Conservation (phyloP, 305 asterid species). For the Caryopteris hybrid region DNA sequence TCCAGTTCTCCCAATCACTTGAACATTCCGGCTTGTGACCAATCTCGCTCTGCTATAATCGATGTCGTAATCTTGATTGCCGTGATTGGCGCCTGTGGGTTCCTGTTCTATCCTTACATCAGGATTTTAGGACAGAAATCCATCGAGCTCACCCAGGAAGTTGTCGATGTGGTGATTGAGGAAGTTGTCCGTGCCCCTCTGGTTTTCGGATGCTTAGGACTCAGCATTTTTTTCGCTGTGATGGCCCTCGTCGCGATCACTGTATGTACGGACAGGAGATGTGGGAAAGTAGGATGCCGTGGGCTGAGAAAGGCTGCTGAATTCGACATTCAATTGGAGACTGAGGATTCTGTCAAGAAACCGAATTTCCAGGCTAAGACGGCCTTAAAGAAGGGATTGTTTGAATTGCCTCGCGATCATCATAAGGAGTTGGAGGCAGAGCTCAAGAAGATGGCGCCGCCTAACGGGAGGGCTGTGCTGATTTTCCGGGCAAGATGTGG, state of each 20-base stretch:
- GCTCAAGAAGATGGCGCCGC: constrained; percentile 95
- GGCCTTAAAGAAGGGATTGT: constrained; percentile 56
- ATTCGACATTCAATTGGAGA: constrained; percentile 85
- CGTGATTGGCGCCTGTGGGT: constrained; percentile 67
- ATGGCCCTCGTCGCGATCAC: constrained; percentile 52
- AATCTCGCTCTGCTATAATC: constrained; percentile 59
- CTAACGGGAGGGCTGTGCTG: constrained; percentile 85
- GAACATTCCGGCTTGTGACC: constrained; percentile 54
- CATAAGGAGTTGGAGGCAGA: constrained; percentile 84
- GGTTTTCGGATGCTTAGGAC: constrained; percentile 78
- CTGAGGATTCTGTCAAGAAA: constrained; percentile 64
- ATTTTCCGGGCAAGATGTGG: constrained; percentile 89
- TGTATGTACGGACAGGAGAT: constrained; percentile 43
- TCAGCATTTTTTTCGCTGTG: constrained; percentile 51
- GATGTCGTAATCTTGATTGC: constrained; percentile 68
- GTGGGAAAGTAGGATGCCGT: constrained; percentile 72
- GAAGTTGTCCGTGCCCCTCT: constrained; percentile 57
- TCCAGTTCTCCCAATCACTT: constrained; percentile 31
- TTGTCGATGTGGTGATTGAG: constrained; percentile 43
- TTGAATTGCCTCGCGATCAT: constrained; percentile 73
- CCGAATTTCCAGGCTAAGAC: constrained; percentile 22
- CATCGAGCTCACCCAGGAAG: constrained; percentile 39
- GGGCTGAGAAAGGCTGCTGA: constrained; percentile 84
- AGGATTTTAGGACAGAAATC: constrained; percentile 30
- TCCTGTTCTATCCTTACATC: constrained; percentile 56